phyloP scores from a whole-genome alignment of 1,139 yeast species.

The Pichia sp. region DNA sequence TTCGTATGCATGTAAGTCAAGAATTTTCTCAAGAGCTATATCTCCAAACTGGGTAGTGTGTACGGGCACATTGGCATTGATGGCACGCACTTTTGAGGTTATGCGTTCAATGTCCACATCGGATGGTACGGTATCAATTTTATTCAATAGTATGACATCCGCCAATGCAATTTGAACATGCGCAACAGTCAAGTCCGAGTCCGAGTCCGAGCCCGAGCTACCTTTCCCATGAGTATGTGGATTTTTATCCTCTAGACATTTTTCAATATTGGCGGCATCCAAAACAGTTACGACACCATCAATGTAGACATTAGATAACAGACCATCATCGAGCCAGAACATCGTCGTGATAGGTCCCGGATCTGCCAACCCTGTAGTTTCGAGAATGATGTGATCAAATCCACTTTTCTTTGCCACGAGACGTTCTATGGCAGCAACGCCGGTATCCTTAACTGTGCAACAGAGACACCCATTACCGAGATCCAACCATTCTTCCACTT shows the following conservation, averaged over 20 bases:
- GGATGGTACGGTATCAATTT: constrained; percentile 48
- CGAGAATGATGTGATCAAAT: constrained; percentile 84
- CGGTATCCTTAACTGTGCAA: constrained; percentile 91
- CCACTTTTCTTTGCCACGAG: constrained; percentile 59
- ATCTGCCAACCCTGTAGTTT: constrained; percentile 97
- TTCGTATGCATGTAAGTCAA: constrained; percentile 79
- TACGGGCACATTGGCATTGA: constrained; percentile 66
- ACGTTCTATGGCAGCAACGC: constrained; percentile 90
- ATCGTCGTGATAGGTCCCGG: constrained; percentile 95
- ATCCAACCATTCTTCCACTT: constrained; percentile 91
- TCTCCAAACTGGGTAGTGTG: constrained; percentile 67
- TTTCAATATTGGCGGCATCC: constrained; percentile 64
- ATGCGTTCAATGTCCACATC: constrained; percentile 24
- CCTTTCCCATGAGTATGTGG: too few relatives aligned
- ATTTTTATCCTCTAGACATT: constrained; percentile 56
- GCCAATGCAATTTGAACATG: constrained; percentile 88
- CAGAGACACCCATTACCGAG: constrained; percentile 95
- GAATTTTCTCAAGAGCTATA: constrained; percentile 51
- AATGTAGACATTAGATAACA: constrained; percentile 74
- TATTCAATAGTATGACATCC: constrained; percentile 72
- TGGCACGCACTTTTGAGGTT: constrained; percentile 37
- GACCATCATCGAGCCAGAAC: constrained; percentile 96
- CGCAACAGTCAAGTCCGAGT: constrained; percentile 79
- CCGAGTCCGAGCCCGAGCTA: too few relatives aligned
- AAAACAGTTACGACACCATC: constrained; percentile 94